A percentile compares a stretch with the other conserved stretches of the same genome.
Conservation (phyloP, 148 eudicot genomes). For the Salicornia ramosissima region DNA sequence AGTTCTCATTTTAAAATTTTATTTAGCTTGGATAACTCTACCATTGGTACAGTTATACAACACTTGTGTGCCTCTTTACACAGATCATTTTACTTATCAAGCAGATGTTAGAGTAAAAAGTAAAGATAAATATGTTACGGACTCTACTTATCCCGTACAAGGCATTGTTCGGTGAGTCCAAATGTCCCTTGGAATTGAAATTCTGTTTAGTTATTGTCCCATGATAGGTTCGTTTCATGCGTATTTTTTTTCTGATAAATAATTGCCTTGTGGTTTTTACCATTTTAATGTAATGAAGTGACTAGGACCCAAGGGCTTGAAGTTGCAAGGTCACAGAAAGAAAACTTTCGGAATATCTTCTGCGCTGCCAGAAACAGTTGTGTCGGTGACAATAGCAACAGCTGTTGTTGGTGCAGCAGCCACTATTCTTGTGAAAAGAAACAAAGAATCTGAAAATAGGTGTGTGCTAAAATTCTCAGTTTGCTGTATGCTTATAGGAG, state of each 20-base stretch:
- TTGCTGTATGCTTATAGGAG: too few species aligned
- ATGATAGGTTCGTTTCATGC: neutral
- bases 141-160: neutral
- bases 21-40: too few species aligned
- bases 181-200: neutral
- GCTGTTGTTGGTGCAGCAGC: slow-evolving; percentile 85
- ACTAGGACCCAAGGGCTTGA: slow-evolving; percentile 32
- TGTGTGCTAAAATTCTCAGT: slow-evolving; percentile 20
- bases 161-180: neutral
- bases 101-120: neutral
- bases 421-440: slow-evolving; percentile 63
- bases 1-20: too few species aligned
- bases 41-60: too few species aligned
- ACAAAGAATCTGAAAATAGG: slow-evolving; percentile 56
- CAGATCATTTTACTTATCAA: too few species aligned
- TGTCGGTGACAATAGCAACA: slow-evolving; percentile 77
- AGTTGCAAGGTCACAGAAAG: slow-evolving; percentile 28
- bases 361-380: slow-evolving; percentile 67
- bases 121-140: neutral
- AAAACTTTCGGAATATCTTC: slow-evolving; percentile 32
- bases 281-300: slow-evolving; percentile 34
- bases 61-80: too few species aligned
- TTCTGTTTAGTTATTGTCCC: neutral
- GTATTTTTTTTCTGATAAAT: neutral
- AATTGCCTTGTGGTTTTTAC: slow-evolving; percentile 13